Percentiles rank a stretch among this genome's conserved stretches.
Evolutionary conservation across 192 early-diverging fungal species (phyloP).

Genomic region (Coemansia sp.): DNA sequence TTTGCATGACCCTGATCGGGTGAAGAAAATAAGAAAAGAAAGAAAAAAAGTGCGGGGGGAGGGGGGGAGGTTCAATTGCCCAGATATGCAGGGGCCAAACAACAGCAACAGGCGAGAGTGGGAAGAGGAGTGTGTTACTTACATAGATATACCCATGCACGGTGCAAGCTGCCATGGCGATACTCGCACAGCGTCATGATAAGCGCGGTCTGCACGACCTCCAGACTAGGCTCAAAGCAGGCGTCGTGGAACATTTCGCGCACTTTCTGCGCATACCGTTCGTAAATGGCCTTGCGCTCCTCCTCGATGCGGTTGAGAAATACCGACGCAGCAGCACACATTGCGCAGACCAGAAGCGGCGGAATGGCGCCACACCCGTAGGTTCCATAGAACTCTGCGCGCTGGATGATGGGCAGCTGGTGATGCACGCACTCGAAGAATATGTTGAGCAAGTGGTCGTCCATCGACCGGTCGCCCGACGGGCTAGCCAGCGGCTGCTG

Average conservation of each 20-base stretch:
- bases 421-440: conserved; percentile 51
- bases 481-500: conserved; percentile 16
- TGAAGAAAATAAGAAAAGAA: not conserved
- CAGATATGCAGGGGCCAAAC: conserved; percentile 9
- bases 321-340: conserved; percentile 52
- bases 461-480: conserved; percentile 45
- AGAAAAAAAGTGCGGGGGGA: not conserved
- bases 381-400: conserved; percentile 18
- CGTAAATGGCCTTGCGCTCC: conserved; percentile 50
- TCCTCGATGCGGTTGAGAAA: conserved; percentile 54
- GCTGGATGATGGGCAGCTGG: conserved; percentile 51
- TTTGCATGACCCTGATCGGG: conserved; percentile 10
- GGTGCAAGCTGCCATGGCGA: conserved; percentile 48
- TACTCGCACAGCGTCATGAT: conserved; percentile 60
- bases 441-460: conserved; percentile 43
- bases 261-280: conserved; percentile 50
- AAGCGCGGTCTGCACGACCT: conserved; percentile 56
- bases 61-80: not conserved
- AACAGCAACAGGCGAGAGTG: not conserved
- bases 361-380: conserved; percentile 23
- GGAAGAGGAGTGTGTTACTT: conserved; percentile 17
- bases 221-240: conserved; percentile 53
- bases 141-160: conserved; percentile 58
- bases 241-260: conserved; percentile 56
- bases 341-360: conserved; percentile 43